These are phyloP conservation scores for Penicillium parvum DNA, from an alignment of 495 filamentous ascomycete species.

Conservation along the genomic window DNA sequence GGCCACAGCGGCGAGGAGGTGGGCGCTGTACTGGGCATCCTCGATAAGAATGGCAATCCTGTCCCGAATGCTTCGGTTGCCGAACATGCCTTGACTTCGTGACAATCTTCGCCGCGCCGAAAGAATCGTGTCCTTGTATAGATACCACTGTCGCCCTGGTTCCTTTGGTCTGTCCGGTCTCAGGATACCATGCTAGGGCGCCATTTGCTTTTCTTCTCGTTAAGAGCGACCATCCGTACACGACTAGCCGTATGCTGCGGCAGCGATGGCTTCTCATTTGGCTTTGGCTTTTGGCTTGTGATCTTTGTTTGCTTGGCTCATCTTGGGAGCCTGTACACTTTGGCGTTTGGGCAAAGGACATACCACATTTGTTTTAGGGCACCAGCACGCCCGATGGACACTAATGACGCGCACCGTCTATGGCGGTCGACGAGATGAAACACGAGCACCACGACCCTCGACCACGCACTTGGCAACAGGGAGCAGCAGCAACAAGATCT, in stretches of 20 bases:
- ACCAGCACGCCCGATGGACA: slow-evolving; percentile 3
- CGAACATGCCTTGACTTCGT: slow-evolving; percentile 14
- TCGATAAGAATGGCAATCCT: slow-evolving; percentile 23
- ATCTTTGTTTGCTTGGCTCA: not conserved
- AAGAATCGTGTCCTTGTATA: not conserved
- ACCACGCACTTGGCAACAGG: too few species aligned
- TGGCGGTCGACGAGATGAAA: slow-evolving; percentile 13
- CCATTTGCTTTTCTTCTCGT: too few species aligned
- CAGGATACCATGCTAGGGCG: too few species aligned
- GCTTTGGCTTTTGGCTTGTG: not conserved
- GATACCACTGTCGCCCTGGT: too few species aligned
- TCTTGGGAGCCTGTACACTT: not conserved
- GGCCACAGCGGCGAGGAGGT: slow-evolving; percentile 35
- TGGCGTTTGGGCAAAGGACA: slow-evolving; percentile 7
- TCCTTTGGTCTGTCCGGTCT: too few species aligned
- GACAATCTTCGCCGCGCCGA: not conserved
- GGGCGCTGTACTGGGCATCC: slow-evolving; percentile 25
- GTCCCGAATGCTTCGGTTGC: slow-evolving; percentile 13
- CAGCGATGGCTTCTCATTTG: not conserved
- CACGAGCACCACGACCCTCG: slow-evolving; percentile 11
- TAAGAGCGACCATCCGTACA: too few species aligned
- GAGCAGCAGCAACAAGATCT: slow-evolving; percentile 1
- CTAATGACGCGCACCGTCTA: slow-evolving; percentile 11
- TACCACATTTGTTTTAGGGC: slow-evolving; percentile 9
- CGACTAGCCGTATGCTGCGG: not conserved